Evolutionary conservation across 2,329 filamentous ascomycete genomes (phyloP).

Genomic region (Trichoderma asperellum): DNA sequence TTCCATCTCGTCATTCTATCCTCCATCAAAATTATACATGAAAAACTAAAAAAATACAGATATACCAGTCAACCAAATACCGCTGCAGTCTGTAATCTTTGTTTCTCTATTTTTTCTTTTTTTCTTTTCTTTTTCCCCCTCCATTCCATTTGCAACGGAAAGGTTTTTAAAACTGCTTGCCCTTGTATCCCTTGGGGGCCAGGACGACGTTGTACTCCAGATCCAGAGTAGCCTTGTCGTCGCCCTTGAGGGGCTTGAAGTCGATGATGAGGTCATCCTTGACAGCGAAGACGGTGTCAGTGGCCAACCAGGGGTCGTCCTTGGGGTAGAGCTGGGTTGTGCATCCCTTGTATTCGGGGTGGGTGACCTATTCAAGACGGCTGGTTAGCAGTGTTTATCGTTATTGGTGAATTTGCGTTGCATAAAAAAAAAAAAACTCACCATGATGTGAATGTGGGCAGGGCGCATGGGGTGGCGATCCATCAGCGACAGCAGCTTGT

Average conservation of each 20-base stretch:
- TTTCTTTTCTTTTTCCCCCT: not conserved
- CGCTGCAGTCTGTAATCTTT: not conserved
- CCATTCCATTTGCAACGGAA: no score
- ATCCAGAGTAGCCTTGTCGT: constrained; percentile 44
- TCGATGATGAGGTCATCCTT: constrained; percentile 57
- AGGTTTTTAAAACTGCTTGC: constrained; percentile 34
- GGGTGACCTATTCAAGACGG: constrained; percentile 47
- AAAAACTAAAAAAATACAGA: not conserved
- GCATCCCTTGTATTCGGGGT: constrained; percentile 69
- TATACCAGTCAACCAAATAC: not conserved
- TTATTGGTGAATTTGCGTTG: not conserved
- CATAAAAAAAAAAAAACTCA: constrained; percentile 32
- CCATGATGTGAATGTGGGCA: constrained; percentile 58
- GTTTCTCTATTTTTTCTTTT: not conserved
- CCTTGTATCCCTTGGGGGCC: constrained; percentile 52
- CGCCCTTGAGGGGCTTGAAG: constrained; percentile 51
- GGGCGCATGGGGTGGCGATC: constrained; percentile 54
- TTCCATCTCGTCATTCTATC: not conserved
- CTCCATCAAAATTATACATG: not conserved
- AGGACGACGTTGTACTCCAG: constrained; percentile 51
- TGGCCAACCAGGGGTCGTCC: constrained; percentile 64
- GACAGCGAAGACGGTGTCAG: constrained; percentile 55
- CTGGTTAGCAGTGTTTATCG: constrained; percentile 6
- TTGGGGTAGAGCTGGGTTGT: constrained; percentile 79
- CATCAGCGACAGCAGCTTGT: constrained; percentile 50